Conservation (phyloP, 805 yeast species). For the Ogataea haglerorum region DNA sequence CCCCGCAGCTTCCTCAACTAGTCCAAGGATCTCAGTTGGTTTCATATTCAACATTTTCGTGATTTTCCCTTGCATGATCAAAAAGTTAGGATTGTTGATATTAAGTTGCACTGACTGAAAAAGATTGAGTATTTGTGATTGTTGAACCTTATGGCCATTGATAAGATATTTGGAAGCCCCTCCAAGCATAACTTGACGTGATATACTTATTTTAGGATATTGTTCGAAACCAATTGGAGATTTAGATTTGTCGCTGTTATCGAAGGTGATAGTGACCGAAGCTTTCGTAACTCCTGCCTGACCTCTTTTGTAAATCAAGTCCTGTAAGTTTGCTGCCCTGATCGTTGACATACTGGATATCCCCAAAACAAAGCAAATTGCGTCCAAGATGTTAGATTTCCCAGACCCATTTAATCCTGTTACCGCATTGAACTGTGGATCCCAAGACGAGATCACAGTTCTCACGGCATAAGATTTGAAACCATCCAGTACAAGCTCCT, state of each 20-base stretch:
- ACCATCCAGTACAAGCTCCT: conserved; percentile 94
- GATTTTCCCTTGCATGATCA: conserved; percentile 98
- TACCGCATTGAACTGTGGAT: conserved; percentile 92
- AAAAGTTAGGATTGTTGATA: conserved; percentile 93
- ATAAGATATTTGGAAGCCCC: conserved; percentile 90
- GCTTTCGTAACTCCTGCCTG: conserved; percentile 98
- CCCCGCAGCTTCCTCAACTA: conserved; percentile 98
- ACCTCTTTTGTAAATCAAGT: conserved; percentile 92
- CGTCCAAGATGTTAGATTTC: conserved; percentile 92
- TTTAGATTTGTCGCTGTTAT: conserved; percentile 69
- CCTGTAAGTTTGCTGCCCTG: conserved; percentile 89
- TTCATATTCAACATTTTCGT: conserved; percentile 97
- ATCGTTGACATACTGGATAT: conserved; percentile 93
- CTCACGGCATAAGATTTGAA: conserved; percentile 96
- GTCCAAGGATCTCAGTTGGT: conserved; percentile 81
- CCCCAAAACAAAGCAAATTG: conserved; percentile 97
- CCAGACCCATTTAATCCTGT: conserved; percentile 98
- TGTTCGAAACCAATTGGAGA: conserved; percentile 88
- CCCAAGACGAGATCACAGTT: conserved; percentile 95
- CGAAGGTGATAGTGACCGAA: conserved; percentile 92
- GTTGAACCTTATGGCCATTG: conserved; percentile 96
- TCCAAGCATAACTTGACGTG: conserved; percentile 86
- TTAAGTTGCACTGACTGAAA: conserved; percentile 95
- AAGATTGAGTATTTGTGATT: conserved; percentile 81
- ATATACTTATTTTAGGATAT: conserved; percentile 75